Evolutionary conservation across 148 eudicot genomes (phyloP), one percentile per base, ranked within the genome.

Genomic region (Heliosperma pusillum): DNA sequence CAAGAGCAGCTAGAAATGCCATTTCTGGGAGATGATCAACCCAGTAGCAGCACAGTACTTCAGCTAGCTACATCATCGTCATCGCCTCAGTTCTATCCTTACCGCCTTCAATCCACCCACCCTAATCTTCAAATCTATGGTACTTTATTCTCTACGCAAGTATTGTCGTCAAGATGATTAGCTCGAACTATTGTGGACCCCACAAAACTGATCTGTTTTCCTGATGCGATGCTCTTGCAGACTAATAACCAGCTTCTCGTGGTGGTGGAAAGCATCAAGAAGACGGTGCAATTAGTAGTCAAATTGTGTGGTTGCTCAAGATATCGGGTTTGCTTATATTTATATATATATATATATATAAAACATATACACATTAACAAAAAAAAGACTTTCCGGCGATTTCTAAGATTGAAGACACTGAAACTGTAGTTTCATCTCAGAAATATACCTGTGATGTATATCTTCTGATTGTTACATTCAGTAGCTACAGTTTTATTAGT

Each of bases 101-200:
- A 67, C 71, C 83, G 83, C 29, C 83, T 80, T 72, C 83, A 72
- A 15, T 60, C 80, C n/a, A 80, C 83, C 55, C 83, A 77, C 69
- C 83, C 80, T 20, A 81, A 81, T 56, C 77, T 81, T 33, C 83
- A 77, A 66, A 63, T 40, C 33, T 81, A 81, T 69, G 83, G 83
- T 81, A 81, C 70, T 40, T 15, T 26, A 2, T 19, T 56, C n/a
- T n/a, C n/a, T 33, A 33, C 3, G 40, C 40, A 2, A 33, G 2
- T 33, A 33, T 33, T 33, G 40, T 33, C 40, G 5, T 33, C 5
- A 33, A 33, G 40, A 0, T 33, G 40, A 33, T 63, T 25, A 25
- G 10, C 17, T 20, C 6, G 20, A 29, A 19, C 33, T 63, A 63
- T 26, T 65, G 19, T 33, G 47, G 16, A 2, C 62, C 2, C 10